Evolutionary conservation across 306 rosid genomes (phyloP), one percentile per base, ranked within the genome.

Genomic region (Fragaria ananassa): DNA sequence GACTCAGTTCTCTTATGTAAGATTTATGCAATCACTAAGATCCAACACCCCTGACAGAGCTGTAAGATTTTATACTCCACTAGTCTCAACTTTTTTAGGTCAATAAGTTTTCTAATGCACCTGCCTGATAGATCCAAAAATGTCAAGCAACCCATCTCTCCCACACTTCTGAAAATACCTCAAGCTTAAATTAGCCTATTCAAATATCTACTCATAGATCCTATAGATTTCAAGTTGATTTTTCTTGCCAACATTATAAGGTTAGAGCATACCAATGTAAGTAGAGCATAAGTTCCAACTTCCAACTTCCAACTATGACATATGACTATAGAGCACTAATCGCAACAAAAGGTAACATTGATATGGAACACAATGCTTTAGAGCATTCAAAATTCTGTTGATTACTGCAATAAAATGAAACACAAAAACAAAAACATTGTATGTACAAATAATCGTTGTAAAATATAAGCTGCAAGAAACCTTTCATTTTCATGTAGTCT

Each of bases 401-500:
- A 71, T 13, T 50, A 19, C 31, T 11, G 49, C 75, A 53, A 53
- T 12, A 35, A 34, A 53, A 39, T 8, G 76, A 18, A 35, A 53
- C 23, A 72, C 65, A 47, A 4, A 49, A 31, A 25, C 25, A 19
- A 19, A 19, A 8, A 68, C 8, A 27, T 9, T 39, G 21, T 34
- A 74, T 23, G 39, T 21, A 19, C 37, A 49, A 14, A 74, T 27
- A 29, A 53, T 13, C 46, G 70, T 60, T 14, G 17, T 14, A 49
- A 49, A 49, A 49, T 35, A 41, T 63, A 68, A 74, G 41, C 46
- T 68, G 56, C 57, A 5, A 72, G 60, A 65, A 47, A 58, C 39
- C 47, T 2, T 46, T 51, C 29, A 64, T 47, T 35, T 63, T 70
- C 74, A 72, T 44, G 72, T 64, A 74, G 54, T 67, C 47, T 46